phyloP scores from a whole-genome alignment of 225 moss, liverwort and hornwort genomes.

The Neckera pumila region DNA sequence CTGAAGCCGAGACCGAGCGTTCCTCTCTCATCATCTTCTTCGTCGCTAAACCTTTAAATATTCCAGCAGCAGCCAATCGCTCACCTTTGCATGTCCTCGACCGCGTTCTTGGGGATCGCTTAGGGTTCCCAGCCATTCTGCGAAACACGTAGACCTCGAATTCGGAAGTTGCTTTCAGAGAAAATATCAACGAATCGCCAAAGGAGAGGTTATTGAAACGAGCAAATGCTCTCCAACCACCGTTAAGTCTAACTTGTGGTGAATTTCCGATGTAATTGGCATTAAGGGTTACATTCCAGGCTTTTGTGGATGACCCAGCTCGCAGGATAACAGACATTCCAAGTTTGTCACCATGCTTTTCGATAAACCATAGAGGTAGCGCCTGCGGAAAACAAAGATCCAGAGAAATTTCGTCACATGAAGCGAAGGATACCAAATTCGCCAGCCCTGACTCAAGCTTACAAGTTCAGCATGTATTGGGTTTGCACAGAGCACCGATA shows the following conservation, averaged over 20 bases:
- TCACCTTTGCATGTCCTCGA: not conserved
- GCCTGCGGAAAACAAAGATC: not conserved
- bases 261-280: not conserved
- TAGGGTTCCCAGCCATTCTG: too few relatives aligned
- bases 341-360: not conserved
- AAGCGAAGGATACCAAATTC: not conserved
- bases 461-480: not conserved
- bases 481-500: not conserved
- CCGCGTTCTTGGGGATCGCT: not conserved
- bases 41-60: not conserved
- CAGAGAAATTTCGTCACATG: not conserved
- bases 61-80: not conserved
- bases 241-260: not conserved
- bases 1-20: not conserved
- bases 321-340: not conserved
- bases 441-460: not conserved
- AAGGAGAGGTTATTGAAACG: not conserved
- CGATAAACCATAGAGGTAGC: not conserved
- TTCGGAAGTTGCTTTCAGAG: not conserved
- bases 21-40: not conserved
- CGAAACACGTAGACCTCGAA: conserved; percentile 1
- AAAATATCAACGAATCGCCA: not conserved
- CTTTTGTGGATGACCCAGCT: not conserved
- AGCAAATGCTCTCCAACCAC: conserved; percentile 8
- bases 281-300: not conserved